A percentile compares a stretch with the other conserved stretches of the same genome.
These are phyloP conservation scores for Cercospora sp. DNA, from an alignment of 2,329 filamentous ascomycete genomes.

Conservation along the genomic window DNA sequence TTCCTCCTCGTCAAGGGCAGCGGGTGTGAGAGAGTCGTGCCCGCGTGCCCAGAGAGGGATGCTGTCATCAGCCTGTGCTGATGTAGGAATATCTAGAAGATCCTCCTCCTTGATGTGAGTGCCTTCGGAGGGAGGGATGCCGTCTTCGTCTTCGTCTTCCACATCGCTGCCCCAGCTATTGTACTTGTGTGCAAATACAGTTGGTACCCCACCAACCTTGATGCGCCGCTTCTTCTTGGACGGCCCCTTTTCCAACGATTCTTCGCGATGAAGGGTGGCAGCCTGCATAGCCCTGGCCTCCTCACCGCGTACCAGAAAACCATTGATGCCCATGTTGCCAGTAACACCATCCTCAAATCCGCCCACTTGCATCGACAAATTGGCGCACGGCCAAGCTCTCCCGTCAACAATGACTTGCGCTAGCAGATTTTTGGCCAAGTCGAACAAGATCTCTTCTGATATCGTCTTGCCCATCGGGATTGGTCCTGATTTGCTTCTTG, in stretches of 20 bases:
- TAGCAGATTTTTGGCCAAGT: conserved; percentile 73
- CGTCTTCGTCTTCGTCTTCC: conserved; percentile 15
- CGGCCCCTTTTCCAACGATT: conserved; percentile 30
- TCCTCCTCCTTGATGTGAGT: conserved; percentile 3
- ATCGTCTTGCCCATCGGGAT: conserved; percentile 75
- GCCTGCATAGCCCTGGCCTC: conserved; percentile 53
- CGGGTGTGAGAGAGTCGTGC: neutral
- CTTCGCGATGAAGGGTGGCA: conserved; percentile 26
- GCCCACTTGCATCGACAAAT: conserved; percentile 83
- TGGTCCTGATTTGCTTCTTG: conserved; percentile 69
- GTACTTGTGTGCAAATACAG: conserved; percentile 38
- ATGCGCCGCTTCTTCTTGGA: conserved; percentile 41
- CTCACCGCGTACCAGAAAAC: conserved; percentile 72
- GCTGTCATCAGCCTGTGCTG: conserved; percentile 10
- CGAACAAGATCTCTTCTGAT: conserved; percentile 70
- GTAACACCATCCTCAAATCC: conserved; percentile 86
- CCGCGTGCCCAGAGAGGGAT: conserved; percentile 23
- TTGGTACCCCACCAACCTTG: conserved; percentile 38
- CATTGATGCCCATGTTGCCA: conserved; percentile 81
- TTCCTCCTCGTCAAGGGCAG: neutral
- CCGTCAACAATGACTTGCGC: conserved; percentile 77
- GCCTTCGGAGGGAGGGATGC: conserved; percentile 12
- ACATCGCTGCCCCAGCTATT: conserved; percentile 26
- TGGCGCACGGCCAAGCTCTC: conserved; percentile 84
- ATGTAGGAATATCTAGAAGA: conserved; percentile 12